Evolutionary conservation across 2,329 filamentous ascomycete genomes (phyloP).

Genomic region (Massarina eburnea): DNA sequence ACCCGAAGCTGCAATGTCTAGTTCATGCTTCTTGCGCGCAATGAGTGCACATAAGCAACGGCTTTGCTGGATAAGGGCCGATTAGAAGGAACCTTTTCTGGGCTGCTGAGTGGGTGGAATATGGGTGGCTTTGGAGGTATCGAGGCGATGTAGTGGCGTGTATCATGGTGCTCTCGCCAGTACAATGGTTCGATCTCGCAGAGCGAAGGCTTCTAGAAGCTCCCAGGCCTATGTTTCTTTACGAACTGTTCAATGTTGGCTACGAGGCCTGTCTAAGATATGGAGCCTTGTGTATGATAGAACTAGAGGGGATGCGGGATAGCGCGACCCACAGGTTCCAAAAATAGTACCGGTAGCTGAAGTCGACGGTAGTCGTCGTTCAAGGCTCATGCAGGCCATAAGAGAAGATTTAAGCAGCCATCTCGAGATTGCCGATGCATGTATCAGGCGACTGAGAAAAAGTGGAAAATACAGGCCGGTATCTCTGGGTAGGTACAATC

Average conservation of each 20-base stretch:
- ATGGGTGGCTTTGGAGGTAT: too few species aligned
- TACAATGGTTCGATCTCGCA: neutral
- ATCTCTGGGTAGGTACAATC: too few species aligned
- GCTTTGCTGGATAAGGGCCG: too few species aligned
- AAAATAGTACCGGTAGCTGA: conserved; percentile 3
- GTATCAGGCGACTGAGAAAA: neutral
- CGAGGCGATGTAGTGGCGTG: too few species aligned
- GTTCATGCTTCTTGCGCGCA: too few species aligned
- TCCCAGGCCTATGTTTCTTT: conserved; percentile 14
- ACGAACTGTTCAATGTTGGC: conserved; percentile 5
- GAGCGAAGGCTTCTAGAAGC: conserved; percentile 15
- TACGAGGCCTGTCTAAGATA: conserved; percentile 8
- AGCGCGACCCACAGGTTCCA: conserved; percentile 4
- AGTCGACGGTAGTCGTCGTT: neutral
- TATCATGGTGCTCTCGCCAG: neutral
- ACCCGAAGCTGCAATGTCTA: neutral
- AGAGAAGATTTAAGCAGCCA: neutral
- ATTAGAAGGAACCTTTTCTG: too few species aligned
- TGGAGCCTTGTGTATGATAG: conserved; percentile 2
- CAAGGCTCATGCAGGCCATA: neutral
- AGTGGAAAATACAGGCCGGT: too few species aligned
- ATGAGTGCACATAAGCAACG: too few species aligned
- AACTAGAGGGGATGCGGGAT: neutral
- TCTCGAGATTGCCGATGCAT: neutral
- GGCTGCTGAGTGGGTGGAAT: too few species aligned